These are phyloP conservation scores for Corynascus novoguineensis DNA, from an alignment of 495 filamentous ascomycete species.

Conservation along the genomic window DNA sequence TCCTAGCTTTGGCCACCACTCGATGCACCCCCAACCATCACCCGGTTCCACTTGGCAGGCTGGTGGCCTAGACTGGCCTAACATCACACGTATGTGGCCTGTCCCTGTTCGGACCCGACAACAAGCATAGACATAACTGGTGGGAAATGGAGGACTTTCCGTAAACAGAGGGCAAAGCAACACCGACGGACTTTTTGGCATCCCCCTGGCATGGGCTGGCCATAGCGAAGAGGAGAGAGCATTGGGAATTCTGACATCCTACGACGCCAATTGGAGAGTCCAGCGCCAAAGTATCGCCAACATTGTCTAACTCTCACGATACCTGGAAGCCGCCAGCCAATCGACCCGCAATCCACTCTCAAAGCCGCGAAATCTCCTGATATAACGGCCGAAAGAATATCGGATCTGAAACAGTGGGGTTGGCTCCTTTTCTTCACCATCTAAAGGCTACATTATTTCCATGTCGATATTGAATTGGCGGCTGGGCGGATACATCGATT, in stretches of 20 bases:
- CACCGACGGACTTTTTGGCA: neutral
- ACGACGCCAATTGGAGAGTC: neutral
- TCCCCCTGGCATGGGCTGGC: neutral
- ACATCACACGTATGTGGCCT: neutral
- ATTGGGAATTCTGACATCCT: neutral
- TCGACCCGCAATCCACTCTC: slow-evolving; percentile 13
- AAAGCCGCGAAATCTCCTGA: slow-evolving; percentile 8
- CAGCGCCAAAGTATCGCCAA: slow-evolving; percentile 10
- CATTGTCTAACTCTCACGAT: neutral
- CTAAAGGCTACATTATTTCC: slow-evolving; percentile 13
- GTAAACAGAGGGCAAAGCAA: neutral
- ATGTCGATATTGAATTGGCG: slow-evolving; percentile 26
- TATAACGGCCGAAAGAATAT: slow-evolving; percentile 35
- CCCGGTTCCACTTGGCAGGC: slow-evolving; percentile 23
- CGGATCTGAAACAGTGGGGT: slow-evolving; percentile 34
- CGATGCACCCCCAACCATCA: slow-evolving; percentile 17
- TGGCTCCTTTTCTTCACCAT: slow-evolving; percentile 17
- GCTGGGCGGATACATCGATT: slow-evolving; percentile 28
- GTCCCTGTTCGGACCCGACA: slow-evolving; percentile 2
- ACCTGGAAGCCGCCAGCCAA: slow-evolving; percentile 20
- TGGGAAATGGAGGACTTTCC: neutral
- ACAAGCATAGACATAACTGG: neutral
- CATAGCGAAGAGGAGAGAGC: neutral
- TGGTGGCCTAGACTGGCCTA: neutral
- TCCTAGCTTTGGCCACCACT: slow-evolving; percentile 6